phyloP scores from a whole-genome alignment of 2,329 filamentous ascomycete species.

The Fusarium continuum region DNA sequence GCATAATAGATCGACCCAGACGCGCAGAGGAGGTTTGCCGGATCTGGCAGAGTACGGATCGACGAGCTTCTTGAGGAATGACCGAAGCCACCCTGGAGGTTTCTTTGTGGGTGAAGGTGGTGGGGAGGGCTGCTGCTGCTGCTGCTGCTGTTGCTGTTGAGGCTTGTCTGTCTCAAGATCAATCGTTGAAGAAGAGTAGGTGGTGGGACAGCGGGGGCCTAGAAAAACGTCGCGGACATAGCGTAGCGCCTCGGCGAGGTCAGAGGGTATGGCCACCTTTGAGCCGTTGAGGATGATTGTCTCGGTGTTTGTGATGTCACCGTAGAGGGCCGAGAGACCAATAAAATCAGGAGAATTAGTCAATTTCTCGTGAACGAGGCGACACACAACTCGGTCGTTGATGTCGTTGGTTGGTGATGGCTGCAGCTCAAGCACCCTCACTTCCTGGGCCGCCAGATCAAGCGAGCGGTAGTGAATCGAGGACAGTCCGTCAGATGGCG shows the following conservation, averaged over 20 bases:
- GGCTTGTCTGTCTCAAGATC: constrained; percentile 16
- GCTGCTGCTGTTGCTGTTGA: background rate
- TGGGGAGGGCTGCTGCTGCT: background rate
- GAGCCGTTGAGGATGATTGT: constrained; percentile 26
- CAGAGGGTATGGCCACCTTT: constrained; percentile 23
- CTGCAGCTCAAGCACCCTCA: constrained; percentile 37
- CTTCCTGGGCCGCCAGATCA: constrained; percentile 18
- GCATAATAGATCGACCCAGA: constrained; percentile 38
- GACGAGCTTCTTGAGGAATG: constrained; percentile 28
- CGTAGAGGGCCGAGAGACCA: constrained; percentile 36
- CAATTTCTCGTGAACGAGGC: constrained; percentile 31
- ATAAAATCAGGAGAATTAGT: constrained; percentile 34
- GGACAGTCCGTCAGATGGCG: constrained; percentile 30
- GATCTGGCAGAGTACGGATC: background rate
- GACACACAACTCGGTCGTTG: constrained; percentile 33
- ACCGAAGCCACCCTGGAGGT: constrained; percentile 33
- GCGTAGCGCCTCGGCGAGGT: constrained; percentile 34
- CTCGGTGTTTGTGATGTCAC: constrained; percentile 33
- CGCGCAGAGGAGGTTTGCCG: constrained; percentile 26
- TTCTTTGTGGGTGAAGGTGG: constrained; percentile 31
- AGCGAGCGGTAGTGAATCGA: constrained; percentile 36
- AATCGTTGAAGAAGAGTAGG: constrained; percentile 13
- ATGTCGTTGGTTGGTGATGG: constrained; percentile 31
- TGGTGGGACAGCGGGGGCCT: constrained; percentile 13
- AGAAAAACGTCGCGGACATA: constrained; percentile 38